Evolutionary conservation across 352 stramenopile genomes (phyloP), one percentile per base, ranked within the genome.

Genomic region (Phytophthora tentaculata): DNA sequence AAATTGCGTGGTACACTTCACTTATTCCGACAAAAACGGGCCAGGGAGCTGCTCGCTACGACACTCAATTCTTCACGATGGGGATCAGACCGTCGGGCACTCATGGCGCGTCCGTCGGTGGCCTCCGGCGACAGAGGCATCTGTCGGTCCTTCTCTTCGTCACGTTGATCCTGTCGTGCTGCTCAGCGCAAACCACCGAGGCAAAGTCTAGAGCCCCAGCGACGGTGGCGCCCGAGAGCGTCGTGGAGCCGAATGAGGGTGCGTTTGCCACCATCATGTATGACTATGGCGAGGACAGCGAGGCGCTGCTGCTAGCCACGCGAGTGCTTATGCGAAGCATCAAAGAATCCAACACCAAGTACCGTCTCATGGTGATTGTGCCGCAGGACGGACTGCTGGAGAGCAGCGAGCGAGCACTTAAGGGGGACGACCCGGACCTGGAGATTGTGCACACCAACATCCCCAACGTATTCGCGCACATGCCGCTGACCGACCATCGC

Each of bases 191-290:
- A 56, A 28, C 44, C 0, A 5, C 13, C 14, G 60, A 56, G 47
- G 5, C 35, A 13, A 60, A 71, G 26, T 14, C 56, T 1, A 61
- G 47, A 35, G 16, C 17, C 12, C 43, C 53, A 24, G 45, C 61
- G 2, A 64, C 63, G 10, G 2, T 64, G 14, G 47, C 52, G 3
- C 57, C 69, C 10, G 71, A 73, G 22, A 73, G 58, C 49, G 55
- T 76, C 63, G 71, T 82, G 19, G 64, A 69, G 22, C 48, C 60
- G 7, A 66, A 58, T 14, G 75, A 87, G 13, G 83, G 77, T 43
- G 81, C 80, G 14, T 91, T 91, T 50, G 83, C 76, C 54, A 91
- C 81, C 41, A 88, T 91, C 56, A 73, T 91, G 54, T 91, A 91
- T 69, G 81, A 91, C 70, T 76, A 76, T 58, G 79, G 79, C 19